A percentile compares a stretch with the other conserved stretches of the same genome.
These are phyloP conservation scores for Vitellaria paradoxa DNA, from an alignment of 179 eudicot genomes.

Conservation along the genomic window DNA sequence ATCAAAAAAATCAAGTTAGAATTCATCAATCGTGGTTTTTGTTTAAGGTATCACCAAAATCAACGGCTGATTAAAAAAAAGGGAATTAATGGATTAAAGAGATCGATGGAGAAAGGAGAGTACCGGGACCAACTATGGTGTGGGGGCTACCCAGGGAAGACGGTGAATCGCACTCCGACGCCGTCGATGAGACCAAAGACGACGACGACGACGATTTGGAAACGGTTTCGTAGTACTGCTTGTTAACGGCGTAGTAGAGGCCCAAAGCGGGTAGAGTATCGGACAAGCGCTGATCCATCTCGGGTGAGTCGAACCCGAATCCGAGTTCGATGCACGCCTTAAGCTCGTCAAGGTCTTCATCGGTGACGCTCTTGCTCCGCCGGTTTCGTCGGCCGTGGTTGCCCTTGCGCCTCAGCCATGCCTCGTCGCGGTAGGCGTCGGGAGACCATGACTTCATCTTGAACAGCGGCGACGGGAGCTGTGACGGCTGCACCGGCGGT, in stretches of 20 bases:
- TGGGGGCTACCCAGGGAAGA: slow-evolving; percentile 58
- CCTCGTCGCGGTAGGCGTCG: slow-evolving; percentile 58
- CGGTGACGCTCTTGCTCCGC: slow-evolving; percentile 69
- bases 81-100: background rate
- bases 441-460: slow-evolving; percentile 84
- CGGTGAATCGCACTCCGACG: slow-evolving; percentile 37
- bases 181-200: slow-evolving; percentile 28
- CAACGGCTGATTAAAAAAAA: background rate
- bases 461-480: slow-evolving; percentile 22
- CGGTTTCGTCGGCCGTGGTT: slow-evolving; percentile 23
- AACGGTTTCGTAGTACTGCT: slow-evolving; percentile 50
- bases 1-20: background rate
- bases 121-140: slow-evolving; percentile 66
- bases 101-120: background rate
- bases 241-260: slow-evolving; percentile 59
- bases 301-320: slow-evolving; percentile 53
- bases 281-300: slow-evolving; percentile 40
- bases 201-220: slow-evolving; percentile 37
- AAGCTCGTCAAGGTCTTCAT: slow-evolving; percentile 75
- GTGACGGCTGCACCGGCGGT: slow-evolving; percentile 14
- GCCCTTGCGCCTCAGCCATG: slow-evolving; percentile 54
- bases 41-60: background rate
- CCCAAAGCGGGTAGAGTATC: slow-evolving; percentile 66
- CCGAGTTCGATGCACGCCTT: slow-evolving; percentile 80
- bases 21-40: background rate